Conservation (phyloP, 1,284 basidiomycete genomes). For the Sanghuangporus weigelae region DNA sequence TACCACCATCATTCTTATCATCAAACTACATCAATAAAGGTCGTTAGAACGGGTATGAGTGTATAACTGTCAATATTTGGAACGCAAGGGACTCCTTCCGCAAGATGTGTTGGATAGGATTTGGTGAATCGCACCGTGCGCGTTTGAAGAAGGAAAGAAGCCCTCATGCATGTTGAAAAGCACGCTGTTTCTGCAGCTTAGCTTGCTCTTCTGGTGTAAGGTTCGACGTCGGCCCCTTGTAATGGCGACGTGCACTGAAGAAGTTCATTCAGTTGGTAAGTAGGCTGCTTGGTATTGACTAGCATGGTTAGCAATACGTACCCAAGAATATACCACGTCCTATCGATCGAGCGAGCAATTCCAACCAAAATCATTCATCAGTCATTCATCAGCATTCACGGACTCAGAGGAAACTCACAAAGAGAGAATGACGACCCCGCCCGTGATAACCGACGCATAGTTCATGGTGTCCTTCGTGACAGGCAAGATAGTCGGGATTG, state of each 20-base stretch:
- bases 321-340: slow-evolving; percentile 16
- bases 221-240: slow-evolving; percentile 18
- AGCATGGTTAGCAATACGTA: neutral
- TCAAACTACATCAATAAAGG: too few relatives aligned
- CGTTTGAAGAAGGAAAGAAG: too few relatives aligned
- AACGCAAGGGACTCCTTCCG: too few relatives aligned
- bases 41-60: too few relatives aligned
- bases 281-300: neutral
- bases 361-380: neutral
- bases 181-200: slow-evolving; percentile 3
- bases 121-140: too few relatives aligned
- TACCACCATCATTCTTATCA: too few relatives aligned
- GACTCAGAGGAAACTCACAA: slow-evolving; percentile 22
- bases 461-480: slow-evolving; percentile 74
- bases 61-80: too few relatives aligned
- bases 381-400: neutral
- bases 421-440: slow-evolving; percentile 32
- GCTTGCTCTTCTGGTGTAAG: slow-evolving; percentile 8
- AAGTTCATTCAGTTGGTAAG: neutral
- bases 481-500: slow-evolving; percentile 66
- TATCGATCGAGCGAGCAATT: neutral
- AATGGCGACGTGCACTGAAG: slow-evolving; percentile 15
- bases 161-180: neutral
- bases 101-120: too few relatives aligned
- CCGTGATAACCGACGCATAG: slow-evolving; percentile 53